Evolutionary conservation across 2,329 filamentous ascomycete species (phyloP), one percentile per base, ranked within the genome.

Genomic region (Aureobasidium sp.): DNA sequence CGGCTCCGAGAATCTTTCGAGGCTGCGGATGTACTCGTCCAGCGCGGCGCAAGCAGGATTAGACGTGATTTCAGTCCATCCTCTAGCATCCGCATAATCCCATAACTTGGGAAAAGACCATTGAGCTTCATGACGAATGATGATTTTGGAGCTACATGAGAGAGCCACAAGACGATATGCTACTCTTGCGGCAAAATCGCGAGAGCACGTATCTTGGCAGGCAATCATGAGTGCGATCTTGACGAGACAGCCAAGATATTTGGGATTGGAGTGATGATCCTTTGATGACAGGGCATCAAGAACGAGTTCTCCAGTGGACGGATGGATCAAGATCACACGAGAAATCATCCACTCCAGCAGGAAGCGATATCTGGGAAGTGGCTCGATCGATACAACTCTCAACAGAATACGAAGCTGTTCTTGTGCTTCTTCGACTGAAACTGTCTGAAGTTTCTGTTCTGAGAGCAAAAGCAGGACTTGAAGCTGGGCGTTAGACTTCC

Each of bases 81-180:
- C 56, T 29, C 64, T 65, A 4, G 58, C 50, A 17, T 61, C 60
- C 1, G 71, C 71, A 27, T 71, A 63, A 14, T 71, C 67, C 57
- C 71, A 74, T 1, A 77, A 58, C 4, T 67, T 67, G 3, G 71
- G 75, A 52, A 73, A 70, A 10, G 69, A 71, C 68, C 70, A 76
- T 51, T 75, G 75, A 2, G 76, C 74, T 60, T 79, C 76, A 54
- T 78, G 75, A 6, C 76, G 68, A n/a, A 79, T 71, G 27, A 73
- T 70, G 1, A 78, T 71, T 56, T 78, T 79, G 3, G 73, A 71
- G 29, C 73, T 77, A 3, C 73, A 68, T 0, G 70, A 70, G 16
- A 74, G 68, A 0, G 70, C 66, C 2, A 72, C 67, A 14, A 77
- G 66, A 42, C 70, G 65, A 19, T 68, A 68, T 45, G 71, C 68